Base-by-base conservation (phyloP, 2,329 filamentous ascomycete species). In the Claviceps maximensis region DNA sequence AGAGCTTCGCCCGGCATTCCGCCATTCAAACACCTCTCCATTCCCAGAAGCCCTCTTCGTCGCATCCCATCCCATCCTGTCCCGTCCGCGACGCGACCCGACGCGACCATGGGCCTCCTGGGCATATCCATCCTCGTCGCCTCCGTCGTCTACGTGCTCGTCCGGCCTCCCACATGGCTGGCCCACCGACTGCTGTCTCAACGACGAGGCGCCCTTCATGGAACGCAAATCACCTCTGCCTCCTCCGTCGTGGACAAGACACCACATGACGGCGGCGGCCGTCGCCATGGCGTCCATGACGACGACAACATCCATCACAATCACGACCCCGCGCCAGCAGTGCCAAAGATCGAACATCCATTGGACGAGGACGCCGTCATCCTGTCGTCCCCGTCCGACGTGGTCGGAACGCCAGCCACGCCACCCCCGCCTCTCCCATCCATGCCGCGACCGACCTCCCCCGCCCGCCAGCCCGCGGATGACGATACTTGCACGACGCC, bases 91-190 rank as follows among this genome's bases (percentile, higher is more conserved):
- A 19, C 23, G 4, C 21, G 9, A 25, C 19, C 17, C 49, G 40
- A n/a, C 15, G 17, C 52, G 17, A 48, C 27, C 6, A 56, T 56
- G 55, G 53, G 49, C 57, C 64, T 81, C 60, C 60, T 84, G 56
- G 80, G 78, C 57, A 66, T 83, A 57, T 80, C 80, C n/a, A 70
- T 85, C 57, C 71, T 84, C 60, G 64, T 84, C 57, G 80, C 76
- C 45, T 80, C 80, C 0, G 67, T 83, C 53, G 72, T 83, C 47
- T 78, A 76, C 60, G 65, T 83, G 57, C 68, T 76, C 59, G 71
- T 83, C 56, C 73, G 74, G 42, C 75, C 75, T 53, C 76, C 74
- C 49, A 67, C 72, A 47, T 74, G 78, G 67, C 65, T 79, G 52
- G 58, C 62, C 36, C 62, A 62, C 52, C 53, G 62, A 27, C 54